Evolutionary conservation across 164 flowering plant genomes (phyloP).

Genomic region (Malania oleifera): DNA sequence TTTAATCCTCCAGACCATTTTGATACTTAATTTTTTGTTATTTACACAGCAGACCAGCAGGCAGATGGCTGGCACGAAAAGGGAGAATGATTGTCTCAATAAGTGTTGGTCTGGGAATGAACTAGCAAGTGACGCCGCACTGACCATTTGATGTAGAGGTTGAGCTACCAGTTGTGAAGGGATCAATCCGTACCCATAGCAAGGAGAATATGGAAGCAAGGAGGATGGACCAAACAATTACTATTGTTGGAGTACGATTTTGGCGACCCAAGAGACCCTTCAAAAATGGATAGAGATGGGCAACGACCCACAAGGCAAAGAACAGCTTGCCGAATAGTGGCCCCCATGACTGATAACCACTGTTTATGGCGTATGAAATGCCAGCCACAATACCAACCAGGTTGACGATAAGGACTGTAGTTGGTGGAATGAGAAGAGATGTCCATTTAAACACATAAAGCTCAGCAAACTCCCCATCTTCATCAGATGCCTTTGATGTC

Average conservation of each 20-base stretch:
- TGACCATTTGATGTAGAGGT: conserved; percentile 45
- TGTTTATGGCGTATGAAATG: conserved; percentile 85
- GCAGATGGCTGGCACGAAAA: conserved; percentile 11
- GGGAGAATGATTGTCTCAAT: conserved; percentile 5
- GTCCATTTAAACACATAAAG: conserved; percentile 96
- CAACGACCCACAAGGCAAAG: conserved; percentile 89
- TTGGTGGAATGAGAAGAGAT: conserved; percentile 86
- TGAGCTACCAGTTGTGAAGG: conserved; percentile 50
- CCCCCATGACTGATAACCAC: conserved; percentile 98
- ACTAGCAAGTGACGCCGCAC: conserved; percentile 77
- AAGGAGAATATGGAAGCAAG: conserved; percentile 95
- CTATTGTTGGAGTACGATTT: conserved; percentile 90
- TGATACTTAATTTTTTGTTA: conserved; percentile 13
- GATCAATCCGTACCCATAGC: conserved; percentile 93
- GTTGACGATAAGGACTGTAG: conserved; percentile 80
- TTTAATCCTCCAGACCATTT: conserved; percentile 6
- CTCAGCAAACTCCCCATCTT: conserved; percentile 91
- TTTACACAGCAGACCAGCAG: conserved; percentile 24
- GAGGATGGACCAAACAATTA: conserved; percentile 91
- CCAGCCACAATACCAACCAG: conserved; percentile 92
- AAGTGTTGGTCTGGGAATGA: neutral
- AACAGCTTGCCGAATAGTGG: conserved; percentile 93
- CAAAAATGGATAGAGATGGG: conserved; percentile 89
- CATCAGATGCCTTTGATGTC: conserved; percentile 91
- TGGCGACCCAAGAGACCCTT: conserved; percentile 91